Evolutionary conservation across 2,329 filamentous ascomycete species (phyloP).

Genomic region (Cephalotrichum gorgonifer): DNA sequence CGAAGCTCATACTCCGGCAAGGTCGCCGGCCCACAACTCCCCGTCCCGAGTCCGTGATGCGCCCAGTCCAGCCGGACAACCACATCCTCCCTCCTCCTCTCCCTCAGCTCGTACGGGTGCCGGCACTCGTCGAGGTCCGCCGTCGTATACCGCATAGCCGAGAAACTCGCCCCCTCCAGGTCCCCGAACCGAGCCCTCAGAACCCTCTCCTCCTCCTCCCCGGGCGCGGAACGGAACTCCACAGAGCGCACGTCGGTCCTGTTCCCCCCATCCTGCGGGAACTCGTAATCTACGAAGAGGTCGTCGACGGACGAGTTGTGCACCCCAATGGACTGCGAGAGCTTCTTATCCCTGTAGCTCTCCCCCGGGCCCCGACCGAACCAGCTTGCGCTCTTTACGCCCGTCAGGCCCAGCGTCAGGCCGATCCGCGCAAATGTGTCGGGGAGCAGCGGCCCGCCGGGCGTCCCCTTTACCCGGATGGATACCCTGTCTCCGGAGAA

Average conservation of each 20-base stretch:
- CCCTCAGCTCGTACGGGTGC: conserved; percentile 51
- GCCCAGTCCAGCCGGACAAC: conserved; percentile 48
- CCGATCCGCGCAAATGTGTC: conserved; percentile 54
- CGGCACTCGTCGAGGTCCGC: conserved; percentile 39
- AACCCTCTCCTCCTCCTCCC: conserved; percentile 10
- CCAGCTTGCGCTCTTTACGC: conserved; percentile 39
- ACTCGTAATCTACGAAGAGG: conserved; percentile 53
- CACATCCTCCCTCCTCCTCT: conserved; percentile 35
- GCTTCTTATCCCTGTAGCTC: conserved; percentile 56
- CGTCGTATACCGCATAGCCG: conserved; percentile 43
- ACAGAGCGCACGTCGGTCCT: conserved; percentile 54
- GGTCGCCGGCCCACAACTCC: conserved; percentile 49
- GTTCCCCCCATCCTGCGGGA: conserved; percentile 58
- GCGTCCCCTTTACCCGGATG: conserved; percentile 37
- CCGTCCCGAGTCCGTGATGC: conserved; percentile 54
- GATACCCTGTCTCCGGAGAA: conserved; percentile 37
- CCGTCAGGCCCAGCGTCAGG: conserved; percentile 34
- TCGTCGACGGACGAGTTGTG: conserved; percentile 36
- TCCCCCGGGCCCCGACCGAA: conserved; percentile 59
- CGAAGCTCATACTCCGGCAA: conserved; percentile 34
- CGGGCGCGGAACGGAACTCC: conserved; percentile 26
- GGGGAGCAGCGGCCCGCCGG: conserved; percentile 37
- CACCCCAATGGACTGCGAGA: conserved; percentile 46
- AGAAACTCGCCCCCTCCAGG: conserved; percentile 43
- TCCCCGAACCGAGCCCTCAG: conserved; percentile 34